Base-by-base conservation (phyloP, 495 filamentous ascomycete genomes). In the Xylaria bambusicola region DNA sequence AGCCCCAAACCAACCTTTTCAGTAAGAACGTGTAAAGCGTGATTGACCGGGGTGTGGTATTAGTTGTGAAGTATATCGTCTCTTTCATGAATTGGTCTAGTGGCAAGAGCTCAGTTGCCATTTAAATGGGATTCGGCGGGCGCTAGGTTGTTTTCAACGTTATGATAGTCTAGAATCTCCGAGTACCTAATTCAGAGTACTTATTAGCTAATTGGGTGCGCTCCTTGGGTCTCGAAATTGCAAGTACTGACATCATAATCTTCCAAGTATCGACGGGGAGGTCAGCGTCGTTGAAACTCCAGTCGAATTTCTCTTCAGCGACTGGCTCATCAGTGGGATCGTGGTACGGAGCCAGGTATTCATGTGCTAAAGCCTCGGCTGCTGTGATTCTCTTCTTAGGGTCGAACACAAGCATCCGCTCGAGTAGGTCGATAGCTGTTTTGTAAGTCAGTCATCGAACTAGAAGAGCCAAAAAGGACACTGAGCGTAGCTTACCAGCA, bases 211-310 rank as follows among this genome's bases (percentile, higher is more conserved):
- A 18, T 20, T 23, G 1, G 6, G 12, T 49, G 8, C 29, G 2
- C 48, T 6, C 5, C 36, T 3, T 2, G 9, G 29, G 20, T 15
- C 42, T 18, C 5, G 27, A 18, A 21, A 4, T 24, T 20, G 15
- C 18, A 17, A 10, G 4, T 47, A 70, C 87, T 65, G 82, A 98
- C 94, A 98, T 98, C 94, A 98, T 98, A 71, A 98, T 97, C 77
- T 98, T 98, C 94, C 94, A 98, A n/a, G 95, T 97, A 67, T 98
- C 94, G 40, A 98, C 92, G 0, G 94, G 94, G 57, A 98, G 76
- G 77, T 98, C 94, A 33, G 94, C 95, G 71, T 98, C 93, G 72
- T 97, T 98, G 77, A 98, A 98, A n/a, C 92, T 96, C 94, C 94
- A 98, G 71, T 98, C 94, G 67, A 98, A 98, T 77, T 95, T 98